Evolutionary conservation across 495 filamentous ascomycete genomes (phyloP).

Genomic region (Penicillium antarcticum): DNA sequence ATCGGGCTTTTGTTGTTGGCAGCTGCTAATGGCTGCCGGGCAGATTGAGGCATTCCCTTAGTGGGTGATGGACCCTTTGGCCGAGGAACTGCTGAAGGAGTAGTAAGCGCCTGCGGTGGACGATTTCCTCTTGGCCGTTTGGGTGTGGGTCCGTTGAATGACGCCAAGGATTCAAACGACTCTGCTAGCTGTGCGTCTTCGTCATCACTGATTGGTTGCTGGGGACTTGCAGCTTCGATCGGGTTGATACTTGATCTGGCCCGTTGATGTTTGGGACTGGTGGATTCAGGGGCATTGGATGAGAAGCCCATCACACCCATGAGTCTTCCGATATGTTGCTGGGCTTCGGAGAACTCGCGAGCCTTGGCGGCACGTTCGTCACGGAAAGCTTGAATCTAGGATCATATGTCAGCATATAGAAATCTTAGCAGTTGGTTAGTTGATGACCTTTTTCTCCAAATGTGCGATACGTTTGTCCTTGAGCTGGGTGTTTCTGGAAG

Average conservation of each 20-base stretch:
- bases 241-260: slow-evolving; percentile 13
- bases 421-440: neutral
- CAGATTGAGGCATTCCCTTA: neutral
- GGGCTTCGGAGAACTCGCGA: slow-evolving; percentile 48
- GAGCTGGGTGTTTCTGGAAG: slow-evolving; percentile 29
- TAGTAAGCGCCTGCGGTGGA: neutral
- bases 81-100: neutral
- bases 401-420: neutral
- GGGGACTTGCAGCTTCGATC: slow-evolving; percentile 6
- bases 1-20: slow-evolving; percentile 27
- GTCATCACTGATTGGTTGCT: slow-evolving; percentile 13
- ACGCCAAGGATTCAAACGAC: slow-evolving; percentile 20
- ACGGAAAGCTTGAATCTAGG: slow-evolving; percentile 37
- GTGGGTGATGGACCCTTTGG: neutral
- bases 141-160: slow-evolving; percentile 19
- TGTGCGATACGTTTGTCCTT: slow-evolving; percentile 35
- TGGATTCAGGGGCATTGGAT: slow-evolving; percentile 17
- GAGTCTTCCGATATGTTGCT: slow-evolving; percentile 45
- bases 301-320: slow-evolving; percentile 48
- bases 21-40: slow-evolving; percentile 20
- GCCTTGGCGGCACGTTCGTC: slow-evolving; percentile 41
- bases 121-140: slow-evolving; percentile 30
- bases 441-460: slow-evolving; percentile 40
- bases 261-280: slow-evolving; percentile 19
- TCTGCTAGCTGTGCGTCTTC: slow-evolving; percentile 22